Base-by-base conservation (phyloP, 1,284 basidiomycete genomes). In the Apiotrichum mycotoxinovorans region DNA sequence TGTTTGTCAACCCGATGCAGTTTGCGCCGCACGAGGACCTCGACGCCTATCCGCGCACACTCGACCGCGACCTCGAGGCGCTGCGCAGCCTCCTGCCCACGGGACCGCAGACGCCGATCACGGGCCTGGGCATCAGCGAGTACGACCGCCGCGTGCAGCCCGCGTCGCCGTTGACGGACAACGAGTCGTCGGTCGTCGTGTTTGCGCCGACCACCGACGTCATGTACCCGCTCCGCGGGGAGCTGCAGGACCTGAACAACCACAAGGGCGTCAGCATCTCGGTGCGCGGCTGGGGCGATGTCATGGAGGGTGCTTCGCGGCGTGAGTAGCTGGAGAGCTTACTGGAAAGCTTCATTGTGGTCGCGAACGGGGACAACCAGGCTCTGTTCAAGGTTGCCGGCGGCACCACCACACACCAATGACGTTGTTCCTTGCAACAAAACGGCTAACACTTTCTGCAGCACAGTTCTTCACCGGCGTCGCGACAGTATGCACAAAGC, bases 1-100 rank as follows among this genome's bases (percentile, higher is more conserved):
- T 98, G 65, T 98, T 97, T 75, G 93, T 98, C 57, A 98, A 98
- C 73, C 96, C 96, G 0, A 89, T 94, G 11, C 94, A 98, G 78
- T 98, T 98, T 66, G 91, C 94, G 0, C 94, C 92, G 0, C 86
- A 91, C 64, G 96, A 98, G 78, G 96, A 98, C 73, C 84, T 98
- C 1, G 82, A 84, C 14, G 86, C 86, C 2, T 98, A 98, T 75
- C 95, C 95, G 0, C 86, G 92, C 38, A 96, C 92, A 0, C 80
- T 82, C 15, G 74, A 79, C 26, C 51, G 68, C 3, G 81, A 83
- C 61, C 63, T 82, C 10, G 64, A 75, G 11, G 63, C 89, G 10
- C 80, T 87, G 0, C 72, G 75, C 12, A 85, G 88, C 65, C 80
- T 92, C 11, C 52, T 81, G n/a, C 80, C 87, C 33, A 60, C 66